Conservation (phyloP, 169 alveolate species). For the Plasmodium billcollinsi region DNA sequence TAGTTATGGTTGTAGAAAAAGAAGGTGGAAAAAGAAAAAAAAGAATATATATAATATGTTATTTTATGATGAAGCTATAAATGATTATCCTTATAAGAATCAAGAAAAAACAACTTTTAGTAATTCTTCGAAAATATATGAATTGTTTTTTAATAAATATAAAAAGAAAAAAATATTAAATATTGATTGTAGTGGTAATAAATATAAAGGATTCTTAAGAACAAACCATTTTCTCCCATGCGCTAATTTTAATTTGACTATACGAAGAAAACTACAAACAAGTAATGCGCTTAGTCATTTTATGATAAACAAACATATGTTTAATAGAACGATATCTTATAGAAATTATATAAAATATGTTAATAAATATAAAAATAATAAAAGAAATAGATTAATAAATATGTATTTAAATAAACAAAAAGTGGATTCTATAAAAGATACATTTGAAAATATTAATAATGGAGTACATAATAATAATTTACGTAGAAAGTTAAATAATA, state of each 20-base stretch:
- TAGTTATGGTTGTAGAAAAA: conserved; percentile 19
- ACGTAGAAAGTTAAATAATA: too few species aligned
- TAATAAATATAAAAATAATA: too few species aligned
- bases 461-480: too few species aligned
- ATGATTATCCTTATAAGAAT: conserved; percentile 22
- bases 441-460: too few species aligned
- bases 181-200: background rate
- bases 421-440: too few species aligned
- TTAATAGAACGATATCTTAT: too few species aligned
- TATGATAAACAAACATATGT: too few species aligned
- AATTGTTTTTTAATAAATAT: conserved; percentile 29
- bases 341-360: too few species aligned
- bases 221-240: conserved; percentile 8
- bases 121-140: conserved; percentile 15
- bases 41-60: conserved; percentile 36
- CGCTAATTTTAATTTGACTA: conserved; percentile 47
- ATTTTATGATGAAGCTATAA: conserved; percentile 25
- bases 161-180: conserved; percentile 28
- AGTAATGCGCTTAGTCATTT: background rate
- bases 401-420: too few species aligned
- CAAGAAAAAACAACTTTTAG: conserved; percentile 12
- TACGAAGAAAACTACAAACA: conserved; percentile 26
- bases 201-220: background rate
- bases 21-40: conserved; percentile 6
- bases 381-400: too few species aligned